phyloP scores from a whole-genome alignment of 495 filamentous ascomycete genomes.

The Trichoderma virens region DNA sequence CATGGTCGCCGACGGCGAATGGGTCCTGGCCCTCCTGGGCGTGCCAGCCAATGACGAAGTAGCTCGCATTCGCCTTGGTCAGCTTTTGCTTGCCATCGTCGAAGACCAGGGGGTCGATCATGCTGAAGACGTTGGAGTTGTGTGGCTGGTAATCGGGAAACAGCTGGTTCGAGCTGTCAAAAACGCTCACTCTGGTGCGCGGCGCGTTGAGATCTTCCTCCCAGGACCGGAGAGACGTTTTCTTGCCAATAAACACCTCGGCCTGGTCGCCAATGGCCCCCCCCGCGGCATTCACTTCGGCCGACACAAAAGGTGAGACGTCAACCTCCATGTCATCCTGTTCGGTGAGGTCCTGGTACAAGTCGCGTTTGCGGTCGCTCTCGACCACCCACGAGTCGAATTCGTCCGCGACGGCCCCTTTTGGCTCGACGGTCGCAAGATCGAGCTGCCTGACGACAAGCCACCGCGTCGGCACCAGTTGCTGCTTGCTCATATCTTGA shows the following conservation, averaged over 20 bases:
- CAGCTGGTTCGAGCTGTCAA: constrained; percentile 32
- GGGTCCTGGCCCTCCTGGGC: not conserved
- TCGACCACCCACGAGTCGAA: constrained; percentile 42
- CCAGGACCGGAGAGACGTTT: constrained; percentile 19
- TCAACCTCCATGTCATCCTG: constrained; percentile 40
- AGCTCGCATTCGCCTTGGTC: constrained; percentile 27
- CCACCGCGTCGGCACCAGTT: constrained; percentile 31
- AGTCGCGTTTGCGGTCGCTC: constrained; percentile 29
- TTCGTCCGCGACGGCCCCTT: constrained; percentile 6
- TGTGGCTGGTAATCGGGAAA: constrained; percentile 46
- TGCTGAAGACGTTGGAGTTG: constrained; percentile 43
- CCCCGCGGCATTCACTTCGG: not conserved
- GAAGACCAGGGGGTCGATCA: constrained; percentile 40
- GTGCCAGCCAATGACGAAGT: constrained; percentile 49
- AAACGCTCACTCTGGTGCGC: constrained; percentile 24
- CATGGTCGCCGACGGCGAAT: no score
- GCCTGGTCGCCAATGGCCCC: constrained; percentile 32
- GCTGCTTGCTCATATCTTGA: constrained; percentile 10
- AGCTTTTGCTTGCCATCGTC: constrained; percentile 17
- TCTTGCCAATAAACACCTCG: constrained; percentile 44
- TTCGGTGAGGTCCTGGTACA: constrained; percentile 24
- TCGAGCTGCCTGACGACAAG: constrained; percentile 33
- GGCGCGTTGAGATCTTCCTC: not conserved
- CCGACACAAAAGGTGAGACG: constrained; percentile 37
- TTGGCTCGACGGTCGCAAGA: constrained; percentile 12